These are phyloP conservation scores for Chaetomium cochliodes DNA, from an alignment of 495 filamentous ascomycete genomes.

Conservation along the genomic window DNA sequence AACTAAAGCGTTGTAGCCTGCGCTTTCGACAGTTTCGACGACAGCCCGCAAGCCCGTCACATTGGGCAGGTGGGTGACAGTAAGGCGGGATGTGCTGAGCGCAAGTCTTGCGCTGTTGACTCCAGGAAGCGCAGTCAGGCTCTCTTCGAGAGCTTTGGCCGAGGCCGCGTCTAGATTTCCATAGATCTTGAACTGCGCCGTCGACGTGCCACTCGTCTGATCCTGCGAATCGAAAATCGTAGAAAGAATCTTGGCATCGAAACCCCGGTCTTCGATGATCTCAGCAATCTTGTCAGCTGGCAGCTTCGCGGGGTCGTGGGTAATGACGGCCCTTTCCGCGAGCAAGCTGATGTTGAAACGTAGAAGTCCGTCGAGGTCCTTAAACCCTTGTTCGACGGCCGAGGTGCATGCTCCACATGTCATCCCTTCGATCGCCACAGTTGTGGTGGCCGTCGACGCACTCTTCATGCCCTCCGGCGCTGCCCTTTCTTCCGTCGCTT, in stretches of 20 bases:
- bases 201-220: slow-evolving; percentile 50
- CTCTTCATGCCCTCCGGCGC: slow-evolving; percentile 29
- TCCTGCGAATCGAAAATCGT: slow-evolving; percentile 49
- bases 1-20: slow-evolving; percentile 82
- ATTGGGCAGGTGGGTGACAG: slow-evolving; percentile 66
- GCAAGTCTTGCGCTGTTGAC: slow-evolving; percentile 70
- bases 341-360: slow-evolving; percentile 94
- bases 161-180: slow-evolving; percentile 69
- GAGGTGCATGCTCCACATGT: slow-evolving; percentile 95
- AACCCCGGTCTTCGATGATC: slow-evolving; percentile 87
- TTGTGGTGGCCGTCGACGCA: slow-evolving; percentile 62
- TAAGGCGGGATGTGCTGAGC: slow-evolving; percentile 64
- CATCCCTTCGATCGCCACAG: slow-evolving; percentile 92
- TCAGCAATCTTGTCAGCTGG: slow-evolving; percentile 73
- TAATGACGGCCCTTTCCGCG: slow-evolving; percentile 84
- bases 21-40: slow-evolving; percentile 75
- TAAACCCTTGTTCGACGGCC: slow-evolving; percentile 80
- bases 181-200: slow-evolving; percentile 76
- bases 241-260: slow-evolving; percentile 80
- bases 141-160: slow-evolving; percentile 68
- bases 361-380: slow-evolving; percentile 66
- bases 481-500: slow-evolving; percentile 37
- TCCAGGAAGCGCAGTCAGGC: slow-evolving; percentile 63
- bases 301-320: slow-evolving; percentile 72
- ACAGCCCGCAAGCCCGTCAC: slow-evolving; percentile 75